Evolutionary conservation across 2,329 filamentous ascomycete genomes (phyloP), one percentile per base, ranked within the genome.

Genomic region (Macrophomina phaseolina): DNA sequence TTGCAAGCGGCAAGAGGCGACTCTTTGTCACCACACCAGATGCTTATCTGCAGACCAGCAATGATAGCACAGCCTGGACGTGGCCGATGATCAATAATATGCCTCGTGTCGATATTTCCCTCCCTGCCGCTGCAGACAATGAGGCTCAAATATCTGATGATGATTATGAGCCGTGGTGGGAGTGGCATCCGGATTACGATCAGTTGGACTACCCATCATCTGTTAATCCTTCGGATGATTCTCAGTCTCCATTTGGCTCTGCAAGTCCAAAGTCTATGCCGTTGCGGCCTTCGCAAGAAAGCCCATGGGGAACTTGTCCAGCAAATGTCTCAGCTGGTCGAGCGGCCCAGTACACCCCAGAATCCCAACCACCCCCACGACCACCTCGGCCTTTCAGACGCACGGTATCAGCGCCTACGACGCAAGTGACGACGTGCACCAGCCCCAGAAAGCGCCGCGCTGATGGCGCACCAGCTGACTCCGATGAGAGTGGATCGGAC

Each of bases 21-120:
- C 84, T 94, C 12, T 94, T 91, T 77, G 84, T 94, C 67, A 94
- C 91, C 1, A 90, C 92, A 67, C 86, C 89, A 3, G 88, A 91
- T 70, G 89, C 90, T 1, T 94, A 94, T 70, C 79, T 91, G 2
- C 91, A 94, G 73, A 76, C 80, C 14, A 78, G 82, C 38, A 81
- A 85, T 5, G 84, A 85, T 45, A 46, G 49, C 1, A 23, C 9
- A 5, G 70, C 83, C 5, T 93, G 90, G 90, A 89, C 87, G 1
- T 94, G 91, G 91, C 88, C 89, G 70, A 85, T 84, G 53, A 77
- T 94, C 9, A 86, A 88, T 40, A 84, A 88, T 70, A 80, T 93
- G 30, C 87, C 85, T 58, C 83, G 87, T 5, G 81, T 86, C 23
- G 85, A 86, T 69, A 79, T 81, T 70, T 16, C 72, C 73, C 18